Percentiles rank a stretch among this genome's conserved stretches.
These are phyloP conservation scores for Scutellospora calospora DNA, from an alignment of 371 early-diverging fungal species.

Conservation along the genomic window DNA sequence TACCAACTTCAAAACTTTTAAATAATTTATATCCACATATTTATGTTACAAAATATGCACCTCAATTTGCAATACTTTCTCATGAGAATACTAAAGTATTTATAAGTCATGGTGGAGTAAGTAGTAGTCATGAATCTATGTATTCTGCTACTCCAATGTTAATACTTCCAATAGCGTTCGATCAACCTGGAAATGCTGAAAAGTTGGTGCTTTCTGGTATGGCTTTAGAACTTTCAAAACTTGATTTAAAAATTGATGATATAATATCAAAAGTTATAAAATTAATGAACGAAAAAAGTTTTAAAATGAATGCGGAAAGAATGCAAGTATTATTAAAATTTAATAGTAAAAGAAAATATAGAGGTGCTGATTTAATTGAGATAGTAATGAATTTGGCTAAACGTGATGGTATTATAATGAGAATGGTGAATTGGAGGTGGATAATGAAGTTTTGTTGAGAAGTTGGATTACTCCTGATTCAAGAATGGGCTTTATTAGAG, in stretches of 20 bases:
- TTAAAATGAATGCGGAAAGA: slow-evolving; percentile 20
- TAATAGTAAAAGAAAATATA: slow-evolving; percentile 29
- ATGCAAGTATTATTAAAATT: neutral
- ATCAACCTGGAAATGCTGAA: slow-evolving; percentile 22
- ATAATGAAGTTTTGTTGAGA: no score
- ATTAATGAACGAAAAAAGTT: neutral
- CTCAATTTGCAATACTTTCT: slow-evolving; percentile 21
- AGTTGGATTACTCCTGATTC: no score
- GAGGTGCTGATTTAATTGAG: slow-evolving; percentile 36
- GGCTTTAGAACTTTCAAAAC: neutral
- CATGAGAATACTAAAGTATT: slow-evolving; percentile 24
- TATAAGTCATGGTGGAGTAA: slow-evolving; percentile 34
- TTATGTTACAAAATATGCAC: slow-evolving; percentile 1
- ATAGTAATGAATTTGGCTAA: neutral
- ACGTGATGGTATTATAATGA: no score
- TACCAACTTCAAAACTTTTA: neutral
- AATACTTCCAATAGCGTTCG: neutral
- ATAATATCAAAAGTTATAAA: neutral
- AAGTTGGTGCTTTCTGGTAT: neutral
- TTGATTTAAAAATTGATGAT: neutral
- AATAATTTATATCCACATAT: neutral
- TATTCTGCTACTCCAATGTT: slow-evolving; percentile 32
- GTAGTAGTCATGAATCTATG: slow-evolving; percentile 32
- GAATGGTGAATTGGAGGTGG: no score
- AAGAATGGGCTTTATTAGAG: no score